Evolutionary conservation across 2,329 filamentous ascomycete species (phyloP).

Genomic region (Aspergillus ochraceoroseus): DNA sequence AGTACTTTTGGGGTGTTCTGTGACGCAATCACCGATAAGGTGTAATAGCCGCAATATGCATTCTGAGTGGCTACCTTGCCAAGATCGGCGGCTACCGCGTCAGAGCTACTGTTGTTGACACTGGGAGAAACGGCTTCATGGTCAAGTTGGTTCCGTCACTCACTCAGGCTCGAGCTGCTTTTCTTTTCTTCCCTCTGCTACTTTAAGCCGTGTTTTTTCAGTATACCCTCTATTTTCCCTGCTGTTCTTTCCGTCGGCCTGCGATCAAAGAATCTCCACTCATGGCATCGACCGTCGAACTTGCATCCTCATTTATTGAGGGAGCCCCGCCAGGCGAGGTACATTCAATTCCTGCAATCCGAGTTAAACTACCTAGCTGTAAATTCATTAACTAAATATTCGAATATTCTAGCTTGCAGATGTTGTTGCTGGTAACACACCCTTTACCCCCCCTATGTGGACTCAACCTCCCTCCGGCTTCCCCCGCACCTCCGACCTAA

Average conservation of each 20-base stretch:
- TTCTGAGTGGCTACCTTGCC: constrained; percentile 13
- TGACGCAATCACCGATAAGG: too few species aligned
- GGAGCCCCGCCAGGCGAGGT: constrained; percentile 96
- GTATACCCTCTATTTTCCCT: not conserved
- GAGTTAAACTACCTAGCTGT: not conserved
- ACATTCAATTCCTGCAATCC: constrained; percentile 24
- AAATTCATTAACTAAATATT: constrained; percentile 15
- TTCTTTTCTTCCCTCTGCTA: not conserved
- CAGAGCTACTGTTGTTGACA: constrained; percentile 21
- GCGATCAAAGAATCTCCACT: not conserved
- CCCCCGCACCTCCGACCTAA: constrained; percentile 7
- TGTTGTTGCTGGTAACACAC: constrained; percentile 69
- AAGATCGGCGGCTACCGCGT: constrained; percentile 21
- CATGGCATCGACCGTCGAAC: constrained; percentile 51
- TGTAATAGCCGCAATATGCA: not conserved
- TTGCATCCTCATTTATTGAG: constrained; percentile 81
- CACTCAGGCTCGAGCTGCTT: constrained; percentile 1
- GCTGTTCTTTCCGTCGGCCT: not conserved
- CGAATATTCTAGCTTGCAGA: constrained; percentile 64
- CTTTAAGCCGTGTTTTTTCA: not conserved
- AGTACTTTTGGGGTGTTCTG: too few species aligned
- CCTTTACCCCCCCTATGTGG: constrained; percentile 15
- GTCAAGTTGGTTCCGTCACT: constrained; percentile 6
- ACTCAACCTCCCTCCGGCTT: constrained; percentile 5
- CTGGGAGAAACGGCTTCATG: constrained; percentile 3